Conservation (phyloP, 2,329 filamentous ascomycete species). For the Clarireedia monteithiana region DNA sequence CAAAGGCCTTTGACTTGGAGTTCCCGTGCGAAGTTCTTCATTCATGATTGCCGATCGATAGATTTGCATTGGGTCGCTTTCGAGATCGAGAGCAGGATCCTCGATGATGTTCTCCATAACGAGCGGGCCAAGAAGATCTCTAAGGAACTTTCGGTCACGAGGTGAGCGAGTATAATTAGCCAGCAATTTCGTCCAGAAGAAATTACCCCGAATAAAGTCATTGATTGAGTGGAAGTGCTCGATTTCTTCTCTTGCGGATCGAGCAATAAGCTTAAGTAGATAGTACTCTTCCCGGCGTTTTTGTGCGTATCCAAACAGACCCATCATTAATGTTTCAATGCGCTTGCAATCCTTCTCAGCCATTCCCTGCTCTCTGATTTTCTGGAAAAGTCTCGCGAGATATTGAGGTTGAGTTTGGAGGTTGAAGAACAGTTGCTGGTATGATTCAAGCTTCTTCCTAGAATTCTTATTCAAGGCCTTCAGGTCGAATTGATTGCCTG, state of each 20-base stretch:
- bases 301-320: constrained; percentile 92
- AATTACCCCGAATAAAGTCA: constrained; percentile 82
- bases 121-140: constrained; percentile 75
- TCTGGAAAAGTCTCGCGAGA: constrained; percentile 78
- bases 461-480: constrained; percentile 98
- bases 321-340: constrained; percentile 91
- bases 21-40: constrained; percentile 87
- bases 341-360: constrained; percentile 89
- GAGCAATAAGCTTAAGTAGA: constrained; percentile 76
- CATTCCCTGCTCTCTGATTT: constrained; percentile 73
- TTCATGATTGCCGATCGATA: constrained; percentile 95
- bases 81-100: constrained; percentile 81
- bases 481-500: constrained; percentile 87
- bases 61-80: constrained; percentile 96
- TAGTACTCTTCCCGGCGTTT: constrained; percentile 97
- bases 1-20: constrained; percentile 69
- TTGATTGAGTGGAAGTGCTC: constrained; percentile 65
- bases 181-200: constrained; percentile 87
- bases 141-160: constrained; percentile 83
- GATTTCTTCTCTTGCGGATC: constrained; percentile 80
- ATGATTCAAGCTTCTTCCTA: constrained; percentile 87
- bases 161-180: constrained; percentile 85
- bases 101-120: constrained; percentile 91
- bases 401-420: constrained; percentile 96
- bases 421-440: constrained; percentile 96